Evolutionary conservation across 345 rosid genomes (phyloP).

Genomic region (Eucalyptus grandis): DNA sequence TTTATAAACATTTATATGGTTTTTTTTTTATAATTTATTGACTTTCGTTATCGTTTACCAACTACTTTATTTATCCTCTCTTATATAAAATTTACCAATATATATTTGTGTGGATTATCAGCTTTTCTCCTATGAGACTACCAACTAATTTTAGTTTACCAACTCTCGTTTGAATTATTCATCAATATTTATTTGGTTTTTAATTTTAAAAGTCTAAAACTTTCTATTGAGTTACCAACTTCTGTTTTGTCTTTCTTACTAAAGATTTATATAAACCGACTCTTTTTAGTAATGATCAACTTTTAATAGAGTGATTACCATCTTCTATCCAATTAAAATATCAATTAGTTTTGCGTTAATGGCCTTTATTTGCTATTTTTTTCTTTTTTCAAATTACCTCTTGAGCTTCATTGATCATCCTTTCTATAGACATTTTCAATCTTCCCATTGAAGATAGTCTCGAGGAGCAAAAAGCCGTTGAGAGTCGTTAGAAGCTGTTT

Average conservation of each 20-base stretch:
- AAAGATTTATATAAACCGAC: neutral
- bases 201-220: neutral
- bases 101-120: neutral
- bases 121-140: neutral
- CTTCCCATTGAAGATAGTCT: neutral
- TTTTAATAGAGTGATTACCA: neutral
- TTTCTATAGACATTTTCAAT: neutral
- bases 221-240: neutral
- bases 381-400: neutral
- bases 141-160: neutral
- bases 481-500: neutral
- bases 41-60: neutral
- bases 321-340: neutral
- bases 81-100: neutral
- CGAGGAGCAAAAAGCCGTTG: neutral
- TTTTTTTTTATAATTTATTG: neutral
- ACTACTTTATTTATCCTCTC: neutral
- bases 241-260: neutral
- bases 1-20: neutral
- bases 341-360: neutral
- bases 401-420: neutral
- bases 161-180: neutral
- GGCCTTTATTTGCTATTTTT: neutral
- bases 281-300: neutral
- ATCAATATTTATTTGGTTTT: neutral